These are phyloP conservation scores for Sporobolomyces pararoseus DNA, from an alignment of 768 basidiomycete species.

Conservation along the genomic window DNA sequence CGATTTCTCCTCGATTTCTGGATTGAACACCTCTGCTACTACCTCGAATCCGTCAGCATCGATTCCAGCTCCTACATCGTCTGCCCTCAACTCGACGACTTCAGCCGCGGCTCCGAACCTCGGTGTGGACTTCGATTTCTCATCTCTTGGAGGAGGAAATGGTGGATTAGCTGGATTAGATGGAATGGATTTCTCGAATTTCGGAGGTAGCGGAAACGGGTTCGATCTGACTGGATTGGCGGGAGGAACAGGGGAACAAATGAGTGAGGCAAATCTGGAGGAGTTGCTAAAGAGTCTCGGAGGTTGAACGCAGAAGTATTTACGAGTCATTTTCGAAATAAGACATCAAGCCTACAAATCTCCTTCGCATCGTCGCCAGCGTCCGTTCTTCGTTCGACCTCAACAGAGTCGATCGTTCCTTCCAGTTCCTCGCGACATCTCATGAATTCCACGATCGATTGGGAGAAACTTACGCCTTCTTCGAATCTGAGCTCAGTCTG, in stretches of 20 bases:
- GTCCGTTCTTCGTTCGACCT: too few relatives aligned
- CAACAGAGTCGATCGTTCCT: too few relatives aligned
- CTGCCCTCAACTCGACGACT: too few relatives aligned
- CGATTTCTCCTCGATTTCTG: constrained; percentile 5
- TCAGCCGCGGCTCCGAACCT: too few relatives aligned
- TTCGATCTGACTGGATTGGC: neutral
- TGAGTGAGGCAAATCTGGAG: neutral
- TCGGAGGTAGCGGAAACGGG: neutral
- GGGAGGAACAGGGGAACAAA: neutral
- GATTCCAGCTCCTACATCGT: too few relatives aligned
- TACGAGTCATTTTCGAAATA: too few relatives aligned
- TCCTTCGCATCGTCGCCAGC: too few relatives aligned
- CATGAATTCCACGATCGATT: too few relatives aligned
- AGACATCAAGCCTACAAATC: too few relatives aligned
- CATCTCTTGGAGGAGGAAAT: neutral
- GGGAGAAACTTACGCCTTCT: too few relatives aligned
- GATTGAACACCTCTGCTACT: neutral
- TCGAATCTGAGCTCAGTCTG: too few relatives aligned
- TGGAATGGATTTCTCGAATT: neutral
- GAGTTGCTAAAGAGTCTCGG: constrained; percentile 16
- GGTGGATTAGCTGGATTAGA: neutral
- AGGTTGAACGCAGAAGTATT: neutral
- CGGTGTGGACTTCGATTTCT: neutral
- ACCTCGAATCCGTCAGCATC: neutral
- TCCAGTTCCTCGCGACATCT: too few relatives aligned